Percentiles rank a stretch among this genome's conserved stretches.
Conservation (phyloP, 2,329 filamentous ascomycete genomes). For the Penicillium sp. region DNA sequence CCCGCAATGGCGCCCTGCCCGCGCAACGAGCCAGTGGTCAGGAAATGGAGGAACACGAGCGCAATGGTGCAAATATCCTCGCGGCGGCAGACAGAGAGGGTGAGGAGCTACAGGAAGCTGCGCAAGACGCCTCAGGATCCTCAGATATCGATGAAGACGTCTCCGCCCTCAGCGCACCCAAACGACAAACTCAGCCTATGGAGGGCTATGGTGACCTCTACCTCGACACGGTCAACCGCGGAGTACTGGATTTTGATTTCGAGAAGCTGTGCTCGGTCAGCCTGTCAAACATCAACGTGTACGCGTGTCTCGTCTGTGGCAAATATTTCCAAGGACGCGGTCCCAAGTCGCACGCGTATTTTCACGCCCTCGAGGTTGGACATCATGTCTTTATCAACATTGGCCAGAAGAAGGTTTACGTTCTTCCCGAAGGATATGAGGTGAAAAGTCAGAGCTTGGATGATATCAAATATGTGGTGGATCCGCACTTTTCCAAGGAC, state of each 20-base stretch:
- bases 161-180: slow-evolving; percentile 38
- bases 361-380: slow-evolving; percentile 89
- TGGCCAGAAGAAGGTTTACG: slow-evolving; percentile 54
- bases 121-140: slow-evolving; percentile 25
- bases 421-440: slow-evolving; percentile 90
- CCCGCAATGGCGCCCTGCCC: slow-evolving; percentile 25
- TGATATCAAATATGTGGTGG: slow-evolving; percentile 96
- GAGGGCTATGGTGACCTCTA: slow-evolving; percentile 94
- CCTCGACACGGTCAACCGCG: slow-evolving; percentile 92
- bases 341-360: slow-evolving; percentile 93
- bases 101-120: slow-evolving; percentile 41
- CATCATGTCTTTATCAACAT: slow-evolving; percentile 99
- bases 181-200: slow-evolving; percentile 71
- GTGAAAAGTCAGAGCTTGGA: slow-evolving; percentile 91
- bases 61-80: slow-evolving; percentile 39
- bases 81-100: slow-evolving; percentile 70
- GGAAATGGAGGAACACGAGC: slow-evolving; percentile 37
- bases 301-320: slow-evolving; percentile 95
- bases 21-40: slow-evolving; percentile 29
- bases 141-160: slow-evolving; percentile 39
- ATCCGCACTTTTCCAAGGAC: slow-evolving; percentile 76
- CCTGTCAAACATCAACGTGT: slow-evolving; percentile 97
- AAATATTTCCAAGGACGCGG: slow-evolving; percentile 95
- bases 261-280: slow-evolving; percentile 97
- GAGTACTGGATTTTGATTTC: slow-evolving; percentile 95